Base-by-base conservation (phyloP, 192 early-diverging fungal genomes). In the Mortierella antarctica region DNA sequence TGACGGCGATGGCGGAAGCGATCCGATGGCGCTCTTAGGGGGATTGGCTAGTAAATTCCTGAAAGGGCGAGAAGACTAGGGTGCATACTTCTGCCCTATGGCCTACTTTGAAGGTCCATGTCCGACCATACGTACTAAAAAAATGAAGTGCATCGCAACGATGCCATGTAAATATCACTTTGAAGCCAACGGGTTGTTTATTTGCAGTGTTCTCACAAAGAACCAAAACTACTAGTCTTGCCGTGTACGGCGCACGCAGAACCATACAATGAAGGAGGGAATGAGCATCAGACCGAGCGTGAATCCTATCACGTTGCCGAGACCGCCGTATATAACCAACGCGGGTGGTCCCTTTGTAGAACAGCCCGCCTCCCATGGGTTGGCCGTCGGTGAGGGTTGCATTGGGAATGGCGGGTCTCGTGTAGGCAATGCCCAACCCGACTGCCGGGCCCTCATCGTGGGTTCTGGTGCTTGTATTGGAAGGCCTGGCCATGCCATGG, bases 231-330 rank as follows among this genome's bases (percentile, higher is more conserved):
- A 49, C 7, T 48, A 47, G 14, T 1, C 31, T 12, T 14, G 23
- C 0, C 45, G 56, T 4, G 55, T 17, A 12, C 70, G 63, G 41
- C 77, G 69, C 70, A 72, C 72, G 14, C 70, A 80, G 39, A 63
- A 72, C 70, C 70, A 80, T 14, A 80, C 67, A 64, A 80, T 56
- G 69, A 80, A 67, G 11, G 65, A 67, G 1, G 77, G 77, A 20
- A 80, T 54, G 20, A 80, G 41, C 77, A 80, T 80, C 15, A 80
- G 55, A 20, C 50, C 54, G 0, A 60, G 59, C 0, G 61, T 21
- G 14, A 80, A 57, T 18, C 51, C 59, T 17, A 80, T 4, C 0
- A 59, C 40, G 23, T 57, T 46, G 18, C 40, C 45, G 8, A 63
- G 64, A 13, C 63, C 56, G 48, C 62, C 57, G 23, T 65, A 65